Conservation (phyloP, 2,329 filamentous ascomycete genomes). For the Colletotrichum paranaense region DNA sequence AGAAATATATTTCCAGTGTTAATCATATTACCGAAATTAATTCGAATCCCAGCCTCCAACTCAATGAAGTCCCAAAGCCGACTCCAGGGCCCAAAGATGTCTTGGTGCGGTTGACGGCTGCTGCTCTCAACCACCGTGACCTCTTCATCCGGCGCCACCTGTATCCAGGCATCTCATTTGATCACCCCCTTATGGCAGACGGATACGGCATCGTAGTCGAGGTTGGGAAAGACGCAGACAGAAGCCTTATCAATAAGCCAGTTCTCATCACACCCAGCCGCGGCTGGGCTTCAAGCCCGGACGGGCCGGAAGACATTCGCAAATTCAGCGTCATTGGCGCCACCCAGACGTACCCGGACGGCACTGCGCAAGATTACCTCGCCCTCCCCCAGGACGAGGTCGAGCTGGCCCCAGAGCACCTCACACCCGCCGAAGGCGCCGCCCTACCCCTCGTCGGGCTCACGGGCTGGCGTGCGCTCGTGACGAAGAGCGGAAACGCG, state of each 20-base stretch:
- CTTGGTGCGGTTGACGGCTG: conserved; percentile 80
- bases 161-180: conserved; percentile 87
- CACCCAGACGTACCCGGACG: conserved; percentile 71
- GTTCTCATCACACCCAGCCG: conserved; percentile 83
- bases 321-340: conserved; percentile 76
- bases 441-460: conserved; percentile 87
- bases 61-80: conserved; percentile 72
- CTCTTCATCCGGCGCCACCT: conserved; percentile 93
- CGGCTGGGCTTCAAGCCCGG: conserved; percentile 79
- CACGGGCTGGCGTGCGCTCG: conserved; percentile 88
- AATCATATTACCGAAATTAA: not conserved
- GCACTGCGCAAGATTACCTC: conserved; percentile 81
- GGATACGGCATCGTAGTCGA: conserved; percentile 80
- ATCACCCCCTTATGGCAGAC: conserved; percentile 83
- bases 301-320: conserved; percentile 75
- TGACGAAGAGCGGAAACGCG: conserved; percentile 79
- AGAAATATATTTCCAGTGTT: conserved; percentile 37
- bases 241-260: conserved; percentile 66
- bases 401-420: conserved; percentile 79
- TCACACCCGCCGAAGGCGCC: conserved; percentile 80
- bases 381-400: conserved; percentile 77
- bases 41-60: conserved; percentile 58
- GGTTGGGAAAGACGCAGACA: conserved; percentile 62
- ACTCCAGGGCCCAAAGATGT: conserved; percentile 75
- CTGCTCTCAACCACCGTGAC: conserved; percentile 93